Conservation (phyloP, 345 rosid species). For the Eucalyptus regnans region DNA sequence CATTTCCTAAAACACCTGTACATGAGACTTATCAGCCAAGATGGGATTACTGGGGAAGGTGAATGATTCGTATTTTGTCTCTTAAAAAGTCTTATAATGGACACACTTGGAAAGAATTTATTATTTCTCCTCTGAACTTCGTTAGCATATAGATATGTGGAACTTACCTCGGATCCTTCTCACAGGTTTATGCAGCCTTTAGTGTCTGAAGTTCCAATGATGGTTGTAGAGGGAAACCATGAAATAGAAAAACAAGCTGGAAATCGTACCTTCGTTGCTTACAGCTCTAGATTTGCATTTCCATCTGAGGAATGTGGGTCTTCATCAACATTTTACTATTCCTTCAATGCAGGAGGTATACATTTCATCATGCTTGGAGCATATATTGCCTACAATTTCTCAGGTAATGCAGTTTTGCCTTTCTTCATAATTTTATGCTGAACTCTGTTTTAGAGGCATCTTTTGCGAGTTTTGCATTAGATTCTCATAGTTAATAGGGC, state of each 20-base stretch:
- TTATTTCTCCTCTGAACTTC: background rate
- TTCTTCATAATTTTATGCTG: background rate
- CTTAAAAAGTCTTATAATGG: background rate
- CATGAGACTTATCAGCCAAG: slow-evolving; percentile 91
- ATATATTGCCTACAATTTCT: slow-evolving; percentile 34
- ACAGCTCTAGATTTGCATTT: slow-evolving; percentile 74
- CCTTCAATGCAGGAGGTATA: slow-evolving; percentile 89
- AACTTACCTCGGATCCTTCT: background rate
- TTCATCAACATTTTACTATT: slow-evolving; percentile 62
- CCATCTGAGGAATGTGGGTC: slow-evolving; percentile 75
- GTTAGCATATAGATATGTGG: background rate
- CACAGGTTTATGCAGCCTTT: slow-evolving; percentile 76
- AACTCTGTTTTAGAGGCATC: background rate
- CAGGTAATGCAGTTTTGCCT: background rate
- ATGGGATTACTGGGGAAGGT: slow-evolving; percentile 99
- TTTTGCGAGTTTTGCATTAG: slow-evolving; percentile 19
- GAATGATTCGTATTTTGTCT: background rate
- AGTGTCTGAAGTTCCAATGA: slow-evolving; percentile 57
- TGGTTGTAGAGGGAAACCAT: slow-evolving; percentile 90
- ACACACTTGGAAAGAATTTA: background rate
- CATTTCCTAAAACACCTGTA: slow-evolving; percentile 43
- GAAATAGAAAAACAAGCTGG: slow-evolving; percentile 71
- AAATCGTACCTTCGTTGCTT: slow-evolving; percentile 56
- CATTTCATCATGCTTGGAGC: slow-evolving; percentile 88
- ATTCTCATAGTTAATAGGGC: background rate